phyloP scores from a whole-genome alignment of 345 rosid genomes.

The Excoecaria agallocha region DNA sequence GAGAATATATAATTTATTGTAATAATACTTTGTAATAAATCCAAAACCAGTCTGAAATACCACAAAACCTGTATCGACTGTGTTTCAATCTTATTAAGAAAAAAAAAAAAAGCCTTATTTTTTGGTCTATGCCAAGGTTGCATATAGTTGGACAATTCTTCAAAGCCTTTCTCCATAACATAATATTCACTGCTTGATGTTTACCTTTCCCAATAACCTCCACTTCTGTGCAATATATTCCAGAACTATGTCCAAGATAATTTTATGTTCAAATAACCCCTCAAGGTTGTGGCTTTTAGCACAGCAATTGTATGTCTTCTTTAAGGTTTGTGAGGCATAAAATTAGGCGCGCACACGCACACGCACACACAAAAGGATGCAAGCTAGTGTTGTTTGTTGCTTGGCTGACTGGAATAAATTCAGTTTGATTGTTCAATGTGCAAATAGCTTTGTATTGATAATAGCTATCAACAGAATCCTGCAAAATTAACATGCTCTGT shows the following conservation, averaged over 20 bases:
- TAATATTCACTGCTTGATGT: not conserved
- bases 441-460: not conserved
- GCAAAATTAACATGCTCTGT: conserved; percentile 1
- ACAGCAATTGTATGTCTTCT: not conserved
- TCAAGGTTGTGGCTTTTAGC: not conserved
- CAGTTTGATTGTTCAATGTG: not conserved
- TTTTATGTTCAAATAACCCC: not conserved
- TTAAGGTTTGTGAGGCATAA: not conserved
- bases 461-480: not conserved
- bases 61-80: not conserved
- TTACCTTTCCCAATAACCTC: not conserved
- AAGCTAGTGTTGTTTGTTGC: not conserved
- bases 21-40: not conserved
- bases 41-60: not conserved
- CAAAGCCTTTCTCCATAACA: not conserved
- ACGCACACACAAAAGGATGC: not conserved
- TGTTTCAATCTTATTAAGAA: not conserved
- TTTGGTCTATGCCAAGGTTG: not conserved
- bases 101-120: not conserved
- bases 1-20: not conserved
- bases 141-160: not conserved
- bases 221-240: not conserved
- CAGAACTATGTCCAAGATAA: not conserved
- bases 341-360: not conserved
- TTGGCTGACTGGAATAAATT: conserved; percentile 7